Base-by-base conservation (phyloP, 2,329 filamentous ascomycete species). In the Fusarium pininemorale region DNA sequence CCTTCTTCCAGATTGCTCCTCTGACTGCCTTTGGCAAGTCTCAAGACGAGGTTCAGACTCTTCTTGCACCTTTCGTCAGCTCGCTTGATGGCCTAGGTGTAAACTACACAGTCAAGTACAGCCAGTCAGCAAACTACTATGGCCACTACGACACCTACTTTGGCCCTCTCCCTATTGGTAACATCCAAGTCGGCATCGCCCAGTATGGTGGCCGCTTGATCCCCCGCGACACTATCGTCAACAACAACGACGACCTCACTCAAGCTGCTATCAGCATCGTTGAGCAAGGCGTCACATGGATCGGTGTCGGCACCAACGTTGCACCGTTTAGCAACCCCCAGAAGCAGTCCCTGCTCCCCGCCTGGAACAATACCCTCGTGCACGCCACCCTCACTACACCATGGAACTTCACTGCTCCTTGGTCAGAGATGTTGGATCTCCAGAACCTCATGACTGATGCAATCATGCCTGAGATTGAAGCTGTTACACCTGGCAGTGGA, bases 131-230 rank as follows among this genome's bases (percentile, higher is more conserved):
- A 16, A 73, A 56, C 32, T 80, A 78, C 11, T 75, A 68, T 20
- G 72, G 83, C 30, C 87, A 88, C 50, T 85, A 85, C 64, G 79
- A 70, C 78, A 74, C 85, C 84, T 64, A 81, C 80, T 76, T 81
- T 58, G 82, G 82, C 11, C 85, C 87, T 20, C 75, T 84, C 5
- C 85, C 81, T 28, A 73, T 75, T 12, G 79, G 79, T 82, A 63
- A 82, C 82, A 77, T 81, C 59, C 65, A 74, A 11, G 77, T 79
- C 71, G 57, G 75, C 66, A 22, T 73, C 71, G 65, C 74, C 15
- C 80, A 81, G 35, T 80, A 78, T 13, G 85, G 86, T 15, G 83
- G 84, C 13, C 83, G 86, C 41, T 81, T 87, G n/a, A 81, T 87
- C 32, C 83, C 84, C 10, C 82, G 83, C 26, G 74, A 78, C 22